Evolutionary conservation across 371 early-diverging fungal genomes (phyloP), one percentile per base, ranked within the genome.

Genomic region (Mortierella sp.): DNA sequence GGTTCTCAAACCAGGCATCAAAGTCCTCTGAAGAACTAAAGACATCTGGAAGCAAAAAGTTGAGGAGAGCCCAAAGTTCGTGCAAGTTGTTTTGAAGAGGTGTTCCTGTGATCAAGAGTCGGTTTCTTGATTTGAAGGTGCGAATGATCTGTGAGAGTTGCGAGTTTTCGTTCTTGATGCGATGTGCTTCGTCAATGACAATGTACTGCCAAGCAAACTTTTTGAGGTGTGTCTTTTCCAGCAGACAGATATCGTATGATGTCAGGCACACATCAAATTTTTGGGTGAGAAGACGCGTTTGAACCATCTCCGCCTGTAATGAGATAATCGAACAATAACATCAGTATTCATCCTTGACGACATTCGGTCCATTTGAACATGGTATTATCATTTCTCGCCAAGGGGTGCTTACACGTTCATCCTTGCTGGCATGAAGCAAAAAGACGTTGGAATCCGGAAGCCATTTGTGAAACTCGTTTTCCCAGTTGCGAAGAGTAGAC

Each of bases 181-280:
- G 91, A 74, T 99, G 99, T 0, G 99, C 99, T 83, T 99, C 99
- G 81, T 99, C 99, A 64, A 99, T 94, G 52, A 99, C 91, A 51
- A 97, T 89, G 67, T 96, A 96, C 64, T 94, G 87, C 95, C 97
- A 99, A 27, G 91, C 82, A 54, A 98, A 84, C 72, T 94, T 94
- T 60, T 89, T 89, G 54, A 99, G 86, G 48, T 90, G 87, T 2
- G 92, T 69, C 79, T 95, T 94, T 72, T 97, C 98, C 49, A 93
- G 81, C 61, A 99, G 84, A 70, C 95, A 96, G 81, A 97, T 97
- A 80, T 99, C 99, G 72, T 98, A 99, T 0, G 99, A 97, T 2
- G 99, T 99, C 41, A 99, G 92, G 82, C 97, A 94, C 34, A 98
- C 89, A 71, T 97, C 98, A 82, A 95, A 98, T 43, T 94, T 84